Conservation (phyloP, 2,329 filamentous ascomycete species). For the Dothistroma pini region DNA sequence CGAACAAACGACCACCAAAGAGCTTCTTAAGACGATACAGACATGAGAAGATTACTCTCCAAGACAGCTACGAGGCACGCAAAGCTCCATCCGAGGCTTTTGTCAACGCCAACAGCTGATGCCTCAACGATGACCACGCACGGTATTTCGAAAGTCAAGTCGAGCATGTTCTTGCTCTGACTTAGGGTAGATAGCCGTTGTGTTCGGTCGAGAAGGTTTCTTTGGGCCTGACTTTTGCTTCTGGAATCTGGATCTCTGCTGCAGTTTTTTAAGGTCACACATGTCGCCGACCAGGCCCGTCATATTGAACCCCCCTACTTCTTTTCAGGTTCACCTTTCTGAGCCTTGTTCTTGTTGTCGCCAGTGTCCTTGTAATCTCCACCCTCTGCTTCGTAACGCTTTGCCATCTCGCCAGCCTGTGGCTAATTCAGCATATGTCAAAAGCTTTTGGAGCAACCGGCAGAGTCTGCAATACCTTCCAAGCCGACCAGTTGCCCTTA, state of each 20-base stretch:
- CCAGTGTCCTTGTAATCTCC: constrained; percentile 34
- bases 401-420: constrained; percentile 30
- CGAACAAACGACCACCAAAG: not conserved
- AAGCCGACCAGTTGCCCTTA: constrained; percentile 30
- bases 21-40: not conserved
- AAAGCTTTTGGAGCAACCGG: not conserved
- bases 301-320: constrained; percentile 17
- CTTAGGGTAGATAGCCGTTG: no score
- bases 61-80: not conserved
- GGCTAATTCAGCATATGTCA: not conserved
- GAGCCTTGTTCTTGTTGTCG: constrained; percentile 29
- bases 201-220: no score
- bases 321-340: constrained; percentile 34
- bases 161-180: no score
- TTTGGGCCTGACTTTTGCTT: no score
- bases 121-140: no score
- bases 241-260: no score
- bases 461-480: constrained; percentile 21
- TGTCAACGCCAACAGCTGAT: not conserved
- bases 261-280: no score
- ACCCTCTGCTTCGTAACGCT: constrained; percentile 31
- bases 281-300: no score
- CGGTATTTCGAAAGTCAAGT: no score
- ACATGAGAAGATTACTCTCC: not conserved
- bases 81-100: not conserved